These are phyloP conservation scores for Penicillium sp. DNA, from an alignment of 2,329 filamentous ascomycete species.

Conservation along the genomic window DNA sequence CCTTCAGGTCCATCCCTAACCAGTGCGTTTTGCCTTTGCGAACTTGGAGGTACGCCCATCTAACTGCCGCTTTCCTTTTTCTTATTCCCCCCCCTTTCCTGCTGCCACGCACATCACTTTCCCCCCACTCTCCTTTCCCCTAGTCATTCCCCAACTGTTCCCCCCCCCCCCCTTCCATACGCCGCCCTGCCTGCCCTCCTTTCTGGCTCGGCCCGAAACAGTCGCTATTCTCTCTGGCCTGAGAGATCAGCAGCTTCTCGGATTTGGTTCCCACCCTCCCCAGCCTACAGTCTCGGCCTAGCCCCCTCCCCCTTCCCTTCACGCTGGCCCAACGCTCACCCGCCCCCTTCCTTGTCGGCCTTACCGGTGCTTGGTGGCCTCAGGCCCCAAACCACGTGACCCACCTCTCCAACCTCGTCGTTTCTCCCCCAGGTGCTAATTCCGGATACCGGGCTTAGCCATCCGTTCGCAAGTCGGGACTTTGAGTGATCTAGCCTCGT, in stretches of 20 bases:
- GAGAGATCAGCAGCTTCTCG: conserved; percentile 12
- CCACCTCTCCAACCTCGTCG: conserved; percentile 33
- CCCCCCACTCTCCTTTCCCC: conserved; percentile 8
- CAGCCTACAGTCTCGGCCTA: background rate
- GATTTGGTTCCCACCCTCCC: conserved; percentile 7
- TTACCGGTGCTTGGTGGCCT: conserved; percentile 17
- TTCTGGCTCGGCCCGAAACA: conserved; percentile 18
- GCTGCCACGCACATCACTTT: conserved; percentile 26
- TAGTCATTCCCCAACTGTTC: conserved; percentile 6
- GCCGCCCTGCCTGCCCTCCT: conserved; percentile 14
- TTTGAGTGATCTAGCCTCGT: conserved; percentile 46
- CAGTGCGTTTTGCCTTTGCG: conserved; percentile 20
- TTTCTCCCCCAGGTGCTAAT: conserved; percentile 31
- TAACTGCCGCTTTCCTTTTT: conserved; percentile 14
- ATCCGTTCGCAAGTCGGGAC: conserved; percentile 44
- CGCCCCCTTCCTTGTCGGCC: background rate
- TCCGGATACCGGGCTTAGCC: conserved; percentile 43
- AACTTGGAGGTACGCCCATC: conserved; percentile 23
- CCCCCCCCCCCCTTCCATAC: conserved; percentile 1
- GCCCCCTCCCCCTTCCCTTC: conserved; percentile 2
- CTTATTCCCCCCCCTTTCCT: conserved; percentile 11
- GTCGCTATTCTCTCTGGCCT: conserved; percentile 13
- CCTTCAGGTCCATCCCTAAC: conserved; percentile 28
- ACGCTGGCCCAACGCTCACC: background rate
- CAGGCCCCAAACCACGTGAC: conserved; percentile 30